Evolutionary conservation across 352 stramenopile genomes (phyloP), one percentile per base, ranked within the genome.

Genomic region (Phytopythium aichiense): DNA sequence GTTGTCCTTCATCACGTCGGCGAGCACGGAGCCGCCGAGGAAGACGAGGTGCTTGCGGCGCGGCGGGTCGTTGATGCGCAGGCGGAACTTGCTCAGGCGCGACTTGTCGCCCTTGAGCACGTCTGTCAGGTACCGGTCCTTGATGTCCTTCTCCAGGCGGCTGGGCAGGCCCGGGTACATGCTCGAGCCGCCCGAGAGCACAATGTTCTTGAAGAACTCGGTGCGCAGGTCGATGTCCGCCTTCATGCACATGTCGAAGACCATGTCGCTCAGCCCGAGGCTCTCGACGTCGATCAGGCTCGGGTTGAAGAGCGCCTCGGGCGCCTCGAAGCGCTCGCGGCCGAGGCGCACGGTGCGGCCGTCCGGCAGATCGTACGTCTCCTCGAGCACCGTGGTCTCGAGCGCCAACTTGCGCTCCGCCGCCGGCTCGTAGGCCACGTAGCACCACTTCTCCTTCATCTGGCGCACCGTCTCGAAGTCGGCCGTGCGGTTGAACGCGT

Each of bases 171-270:
- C 96, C n/a, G 94, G 94, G 76, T 98, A 98, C 94, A 99, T 98
- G 69, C 81, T 97, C 22, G 89, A 97, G 22, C 96, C 96, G 33
- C 93, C 92, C 4, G 80, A 95, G 9, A 98, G 82, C 71, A 97
- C 89, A 67, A 99, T 98, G 76, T 99, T 98, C 66, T 98, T 98
- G 76, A 98, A 99, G 52, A 99, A 98, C 58, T 97, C 96, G 7
- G 83, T 82, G 55, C 96, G 87, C 42, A 97, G 80, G 73, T 99
- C 97, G 22, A 95, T 91, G 43, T 94, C 88, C n/a, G 95, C 96
- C 70, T 98, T 97, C 81, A 98, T 95, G 76, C 98, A 99, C 81
- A 98, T 98, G 60, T 99, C 93, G 61, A 99, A 98, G 7, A 99
- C 80, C 81, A 99, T 98, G 72, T 99, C 96, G 54, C 94, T 93